A percentile compares a stretch with the other conserved stretches of the same genome.
Evolutionary conservation across 192 early-diverging fungal genomes (phyloP).

Genomic region (Geranomyces variabilis): DNA sequence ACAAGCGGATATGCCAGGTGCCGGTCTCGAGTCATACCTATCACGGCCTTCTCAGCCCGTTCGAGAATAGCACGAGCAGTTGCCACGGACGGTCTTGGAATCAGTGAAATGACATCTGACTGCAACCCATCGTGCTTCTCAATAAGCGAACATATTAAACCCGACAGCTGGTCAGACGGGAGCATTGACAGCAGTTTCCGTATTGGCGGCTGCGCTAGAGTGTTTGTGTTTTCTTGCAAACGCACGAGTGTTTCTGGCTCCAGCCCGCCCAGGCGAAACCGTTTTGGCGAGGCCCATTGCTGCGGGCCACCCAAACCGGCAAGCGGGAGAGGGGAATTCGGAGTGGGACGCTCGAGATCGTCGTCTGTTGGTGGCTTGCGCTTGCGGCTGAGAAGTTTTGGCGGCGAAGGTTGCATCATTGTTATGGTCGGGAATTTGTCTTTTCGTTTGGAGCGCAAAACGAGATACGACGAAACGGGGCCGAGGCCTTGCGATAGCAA

Average conservation of each 20-base stretch:
- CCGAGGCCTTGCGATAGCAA: too few relatives aligned
- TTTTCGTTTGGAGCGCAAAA: too few relatives aligned
- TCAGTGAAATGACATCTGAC: slow-evolving; percentile 67
- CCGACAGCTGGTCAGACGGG: slow-evolving; percentile 69
- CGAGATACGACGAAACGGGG: too few relatives aligned
- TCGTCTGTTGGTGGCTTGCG: slow-evolving; percentile 23
- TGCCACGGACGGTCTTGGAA: slow-evolving; percentile 84
- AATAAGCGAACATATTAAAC: slow-evolving; percentile 73
- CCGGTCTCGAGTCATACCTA: slow-evolving; percentile 28
- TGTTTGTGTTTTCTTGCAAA: slow-evolving; percentile 15
- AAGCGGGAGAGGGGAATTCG: not conserved
- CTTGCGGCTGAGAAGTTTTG: slow-evolving; percentile 11
- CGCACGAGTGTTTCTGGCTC: slow-evolving; percentile 17
- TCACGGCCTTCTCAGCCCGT: slow-evolving; percentile 70
- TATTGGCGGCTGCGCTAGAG: slow-evolving; percentile 14
- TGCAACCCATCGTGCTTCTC: slow-evolving; percentile 74
- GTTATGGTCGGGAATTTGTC: too few relatives aligned
- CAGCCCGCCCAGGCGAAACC: slow-evolving; percentile 13
- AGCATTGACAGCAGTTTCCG: slow-evolving; percentile 22
- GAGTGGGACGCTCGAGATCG: not conserved
- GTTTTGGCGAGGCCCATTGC: slow-evolving; percentile 14
- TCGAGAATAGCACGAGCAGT: slow-evolving; percentile 70
- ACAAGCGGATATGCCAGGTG: too few relatives aligned
- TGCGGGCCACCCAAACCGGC: not conserved
- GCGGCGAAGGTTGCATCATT: slow-evolving; percentile 6